Evolutionary conservation across 805 yeast species (phyloP), one percentile per base, ranked within the genome.

Genomic region (Sugiyamaella qingdaonensis): DNA sequence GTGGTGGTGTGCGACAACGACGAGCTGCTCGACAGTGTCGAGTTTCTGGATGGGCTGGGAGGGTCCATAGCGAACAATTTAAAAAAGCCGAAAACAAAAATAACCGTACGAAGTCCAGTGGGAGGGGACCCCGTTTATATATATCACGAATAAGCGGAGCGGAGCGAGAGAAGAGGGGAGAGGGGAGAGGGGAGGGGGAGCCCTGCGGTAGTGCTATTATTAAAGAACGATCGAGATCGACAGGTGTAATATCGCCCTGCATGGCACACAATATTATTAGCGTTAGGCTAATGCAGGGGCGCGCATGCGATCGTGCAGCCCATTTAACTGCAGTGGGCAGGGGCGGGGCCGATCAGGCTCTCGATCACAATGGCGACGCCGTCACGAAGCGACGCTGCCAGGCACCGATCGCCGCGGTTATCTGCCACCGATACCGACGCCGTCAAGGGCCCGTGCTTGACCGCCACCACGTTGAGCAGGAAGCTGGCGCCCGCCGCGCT

Each of bases 401-500:
- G 33, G 37, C 37, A 45, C 13, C 37, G 48, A 32, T 31, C 36
- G 13, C 13, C 27, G 35, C 52, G 54, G 37, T 54, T 56, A 13
- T 27, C 27, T 10, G 60, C 56, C 14, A 46, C 54, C 14, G 57
- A 51, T 4, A 57, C 42, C 10, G 53, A 33, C 14, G 49, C n/a
- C 13, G 53, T 31, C 21, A 58, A 39, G 13, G 35, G 18, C 19
- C 59, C 58, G 32, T 34, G 37, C n/a, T 27, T 21, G n/a, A 54
- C 45, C n/a, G 51, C 33, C 11, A 49, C 58, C n/a, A 49, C 51
- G 44, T 44, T 58, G 19, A 55, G 39, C 2, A 43, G 29, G 37
- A 21, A 53, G 10, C 53, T 41, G 18, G 61, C 54, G 3, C 59
- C 59, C 14, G 41, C 18, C 2, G 56, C 16, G 24, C 53, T 46